These are phyloP conservation scores for Colletotrichum theobromicola DNA, from an alignment of 2,329 filamentous ascomycete genomes.

Conservation along the genomic window DNA sequence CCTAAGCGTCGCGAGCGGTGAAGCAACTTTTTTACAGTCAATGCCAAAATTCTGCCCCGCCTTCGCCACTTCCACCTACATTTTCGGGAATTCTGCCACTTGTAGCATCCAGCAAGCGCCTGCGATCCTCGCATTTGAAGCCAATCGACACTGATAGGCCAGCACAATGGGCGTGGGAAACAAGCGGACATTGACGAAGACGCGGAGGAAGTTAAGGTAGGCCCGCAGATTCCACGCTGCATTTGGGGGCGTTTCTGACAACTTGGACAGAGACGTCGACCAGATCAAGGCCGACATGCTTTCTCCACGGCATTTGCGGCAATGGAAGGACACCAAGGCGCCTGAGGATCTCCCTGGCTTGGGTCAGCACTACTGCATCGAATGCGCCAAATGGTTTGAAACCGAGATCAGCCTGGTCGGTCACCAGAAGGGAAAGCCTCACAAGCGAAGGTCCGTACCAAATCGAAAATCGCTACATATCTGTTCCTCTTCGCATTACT, in stretches of 20 bases:
- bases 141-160: neutral
- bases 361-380: constrained; percentile 84
- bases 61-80: neutral
- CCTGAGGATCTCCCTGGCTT: constrained; percentile 87
- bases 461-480: neutral
- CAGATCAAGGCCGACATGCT: constrained; percentile 86
- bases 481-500: neutral
- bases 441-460: constrained; percentile 78
- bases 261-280: constrained; percentile 78
- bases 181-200: constrained; percentile 74
- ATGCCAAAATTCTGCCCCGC: constrained; percentile 10
- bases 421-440: constrained; percentile 87
- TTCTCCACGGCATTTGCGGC: constrained; percentile 78
- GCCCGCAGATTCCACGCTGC: constrained; percentile 17
- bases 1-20: constrained; percentile 5
- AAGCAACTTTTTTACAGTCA: constrained; percentile 9
- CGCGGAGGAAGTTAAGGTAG: constrained; percentile 73
- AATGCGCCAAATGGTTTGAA: constrained; percentile 98
- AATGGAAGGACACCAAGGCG: constrained; percentile 80
- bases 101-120: neutral
- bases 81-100: constrained; percentile 5
- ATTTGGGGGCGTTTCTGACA: neutral
- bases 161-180: constrained; percentile 70
- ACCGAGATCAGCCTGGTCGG: constrained; percentile 75
- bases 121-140: too few relatives aligned